These are phyloP conservation scores for Trypanosoma cruzi DNA, from an alignment of 208 protist species.

Conservation along the genomic window DNA sequence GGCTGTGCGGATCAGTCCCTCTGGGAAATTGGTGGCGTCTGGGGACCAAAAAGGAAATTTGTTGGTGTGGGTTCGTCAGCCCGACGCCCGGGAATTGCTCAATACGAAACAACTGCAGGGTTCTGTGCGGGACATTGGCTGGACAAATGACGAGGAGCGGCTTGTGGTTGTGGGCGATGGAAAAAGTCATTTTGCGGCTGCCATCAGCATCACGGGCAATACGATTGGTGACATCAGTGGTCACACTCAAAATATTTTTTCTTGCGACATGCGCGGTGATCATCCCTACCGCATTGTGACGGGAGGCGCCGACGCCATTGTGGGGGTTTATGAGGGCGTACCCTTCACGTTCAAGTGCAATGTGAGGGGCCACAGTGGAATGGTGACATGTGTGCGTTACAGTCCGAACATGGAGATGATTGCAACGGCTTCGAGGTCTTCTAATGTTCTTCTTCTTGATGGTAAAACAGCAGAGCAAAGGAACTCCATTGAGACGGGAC, in stretches of 20 bases:
- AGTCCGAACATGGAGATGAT: constrained; percentile 46
- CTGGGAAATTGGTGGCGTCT: constrained; percentile 43
- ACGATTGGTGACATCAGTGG: constrained; percentile 46
- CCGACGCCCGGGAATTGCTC: constrained; percentile 36
- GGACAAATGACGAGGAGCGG: constrained; percentile 54
- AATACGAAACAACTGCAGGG: constrained; percentile 37
- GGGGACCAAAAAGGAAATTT: constrained; percentile 62
- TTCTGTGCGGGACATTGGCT: constrained; percentile 57
- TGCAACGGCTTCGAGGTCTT: constrained; percentile 34
- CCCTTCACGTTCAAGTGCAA: constrained; percentile 62
- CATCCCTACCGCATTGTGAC: constrained; percentile 59
- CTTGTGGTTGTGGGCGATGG: constrained; percentile 69
- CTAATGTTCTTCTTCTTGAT: constrained; percentile 51
- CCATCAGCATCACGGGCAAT: constrained; percentile 40
- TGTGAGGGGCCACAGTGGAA: constrained; percentile 40
- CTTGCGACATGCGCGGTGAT: constrained; percentile 43
- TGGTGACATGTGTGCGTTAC: constrained; percentile 73
- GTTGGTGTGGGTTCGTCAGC: constrained; percentile 35
- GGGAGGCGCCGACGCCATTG: constrained; percentile 35
- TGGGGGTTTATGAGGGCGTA: constrained; percentile 71
- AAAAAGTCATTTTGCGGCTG: constrained; percentile 37
- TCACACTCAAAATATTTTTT: constrained; percentile 48
- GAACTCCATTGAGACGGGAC: constrained; percentile 29
- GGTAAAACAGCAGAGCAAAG: constrained; percentile 42
- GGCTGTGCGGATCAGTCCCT: constrained; percentile 44